Conservation (phyloP, 768 basidiomycete species). For the Boletus huronensis region DNA sequence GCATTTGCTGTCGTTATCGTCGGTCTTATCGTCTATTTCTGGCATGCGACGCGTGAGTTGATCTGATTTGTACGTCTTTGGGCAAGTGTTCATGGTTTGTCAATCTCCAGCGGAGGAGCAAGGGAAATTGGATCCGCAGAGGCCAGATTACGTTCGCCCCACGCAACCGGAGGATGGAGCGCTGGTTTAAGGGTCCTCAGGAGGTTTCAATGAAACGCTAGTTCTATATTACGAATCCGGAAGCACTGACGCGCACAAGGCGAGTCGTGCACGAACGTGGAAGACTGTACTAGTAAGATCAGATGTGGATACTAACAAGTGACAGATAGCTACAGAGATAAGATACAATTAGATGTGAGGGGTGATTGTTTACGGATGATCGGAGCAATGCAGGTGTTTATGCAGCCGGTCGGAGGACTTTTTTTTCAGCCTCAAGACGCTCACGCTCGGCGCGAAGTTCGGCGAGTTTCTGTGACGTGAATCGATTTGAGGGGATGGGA, state of each 20-base stretch:
- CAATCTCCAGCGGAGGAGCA: constrained; percentile 62
- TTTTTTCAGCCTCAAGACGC: constrained; percentile 48
- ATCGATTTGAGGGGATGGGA: neutral
- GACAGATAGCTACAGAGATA: constrained; percentile 16
- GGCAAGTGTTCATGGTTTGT: constrained; percentile 5
- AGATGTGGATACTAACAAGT: neutral
- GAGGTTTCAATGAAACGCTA: neutral
- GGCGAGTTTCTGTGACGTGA: constrained; percentile 30
- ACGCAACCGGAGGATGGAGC: constrained; percentile 15
- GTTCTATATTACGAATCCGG: neutral
- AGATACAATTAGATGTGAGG: constrained; percentile 30
- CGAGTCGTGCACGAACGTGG: neutral
- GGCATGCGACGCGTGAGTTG: constrained; percentile 74
- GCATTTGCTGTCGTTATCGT: constrained; percentile 66
- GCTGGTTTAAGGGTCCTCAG: constrained; percentile 12
- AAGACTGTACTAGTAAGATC: neutral
- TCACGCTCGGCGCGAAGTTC: constrained; percentile 28
- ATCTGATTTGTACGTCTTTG: neutral
- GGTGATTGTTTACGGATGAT: constrained; percentile 22
- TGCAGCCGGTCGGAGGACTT: constrained; percentile 22
- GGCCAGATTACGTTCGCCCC: constrained; percentile 54
- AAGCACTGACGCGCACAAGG: neutral
- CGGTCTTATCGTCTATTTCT: constrained; percentile 83
- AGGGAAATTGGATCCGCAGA: constrained; percentile 56
- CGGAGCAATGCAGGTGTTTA: constrained; percentile 19